Evolutionary conservation across 106 monocot genomes (phyloP).

Genomic region (Iris macrosiphon): DNA sequence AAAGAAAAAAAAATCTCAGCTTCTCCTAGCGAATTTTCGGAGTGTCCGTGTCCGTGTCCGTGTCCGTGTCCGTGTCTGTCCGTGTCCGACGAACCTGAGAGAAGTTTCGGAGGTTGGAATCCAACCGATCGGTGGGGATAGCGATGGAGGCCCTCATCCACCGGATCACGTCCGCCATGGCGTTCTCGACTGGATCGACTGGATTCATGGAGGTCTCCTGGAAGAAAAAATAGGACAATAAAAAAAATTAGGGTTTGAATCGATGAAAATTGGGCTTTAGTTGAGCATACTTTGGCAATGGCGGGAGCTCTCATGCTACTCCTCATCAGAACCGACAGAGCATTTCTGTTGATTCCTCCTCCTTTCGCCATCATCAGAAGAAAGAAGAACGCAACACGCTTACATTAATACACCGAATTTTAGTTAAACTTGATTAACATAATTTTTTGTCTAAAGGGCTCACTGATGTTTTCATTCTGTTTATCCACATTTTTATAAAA

Average conservation of each 20-base stretch:
- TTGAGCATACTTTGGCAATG: background rate
- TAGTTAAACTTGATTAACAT: too few species aligned
- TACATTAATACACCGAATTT: too few species aligned
- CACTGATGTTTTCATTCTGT: too few species aligned
- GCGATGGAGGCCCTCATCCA: conserved; percentile 48
- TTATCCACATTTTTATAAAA: too few species aligned
- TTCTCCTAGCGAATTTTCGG: background rate
- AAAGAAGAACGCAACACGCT: too few species aligned
- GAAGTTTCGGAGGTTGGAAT: conserved; percentile 33
- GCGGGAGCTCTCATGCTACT: conserved; percentile 31
- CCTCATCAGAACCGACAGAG: conserved; percentile 49
- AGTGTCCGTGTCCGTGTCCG: too few species aligned
- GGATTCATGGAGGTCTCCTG: background rate
- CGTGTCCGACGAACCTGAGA: conserved; percentile 24
- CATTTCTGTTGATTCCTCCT: conserved; percentile 34
- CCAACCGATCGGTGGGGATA: conserved; percentile 22
- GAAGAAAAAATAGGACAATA: background rate
- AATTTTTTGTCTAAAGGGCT: too few species aligned
- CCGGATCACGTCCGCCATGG: conserved; percentile 39
- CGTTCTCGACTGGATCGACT: background rate
- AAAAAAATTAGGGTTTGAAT: conserved; percentile 5
- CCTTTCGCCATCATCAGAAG: too few species aligned
- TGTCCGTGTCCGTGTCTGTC: background rate
- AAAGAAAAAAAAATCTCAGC: background rate
- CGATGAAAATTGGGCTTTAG: background rate